These are phyloP conservation scores for Sclerotinia borealis DNA, from an alignment of 2,329 filamentous ascomycete species.

Conservation along the genomic window DNA sequence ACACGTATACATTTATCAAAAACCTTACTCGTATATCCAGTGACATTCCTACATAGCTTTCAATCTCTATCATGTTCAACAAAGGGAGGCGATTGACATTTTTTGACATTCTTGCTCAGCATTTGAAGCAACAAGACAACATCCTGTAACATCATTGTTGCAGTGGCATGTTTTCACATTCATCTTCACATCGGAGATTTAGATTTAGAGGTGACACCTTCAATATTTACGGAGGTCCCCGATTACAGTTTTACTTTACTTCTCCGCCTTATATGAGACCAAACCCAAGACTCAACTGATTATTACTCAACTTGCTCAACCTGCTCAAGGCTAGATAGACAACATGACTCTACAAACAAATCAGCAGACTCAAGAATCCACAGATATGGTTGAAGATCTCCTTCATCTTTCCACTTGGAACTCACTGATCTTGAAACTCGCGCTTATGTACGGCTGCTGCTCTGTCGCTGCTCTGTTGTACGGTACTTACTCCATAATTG, in stretches of 20 bases:
- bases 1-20: neutral
- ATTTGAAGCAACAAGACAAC: neutral
- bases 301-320: neutral
- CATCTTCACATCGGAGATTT: neutral
- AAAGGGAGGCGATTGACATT: neutral
- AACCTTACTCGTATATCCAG: neutral
- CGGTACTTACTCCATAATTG: neutral
- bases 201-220: neutral
- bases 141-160: neutral
- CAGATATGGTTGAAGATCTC: neutral
- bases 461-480: too few relatives aligned
- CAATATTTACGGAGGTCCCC: neutral
- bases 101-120: neutral
- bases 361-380: neutral
- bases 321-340: too few relatives aligned
- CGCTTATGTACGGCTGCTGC: neutral
- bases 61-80: neutral
- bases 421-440: conserved; percentile 9
- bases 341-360: neutral
- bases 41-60: neutral
- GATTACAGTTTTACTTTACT: neutral
- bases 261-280: neutral
- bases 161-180: conserved; percentile 1
- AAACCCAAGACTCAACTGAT: neutral
- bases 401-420: neutral